Conservation (phyloP, 495 filamentous ascomycete genomes). For the Tricharina praecox region DNA sequence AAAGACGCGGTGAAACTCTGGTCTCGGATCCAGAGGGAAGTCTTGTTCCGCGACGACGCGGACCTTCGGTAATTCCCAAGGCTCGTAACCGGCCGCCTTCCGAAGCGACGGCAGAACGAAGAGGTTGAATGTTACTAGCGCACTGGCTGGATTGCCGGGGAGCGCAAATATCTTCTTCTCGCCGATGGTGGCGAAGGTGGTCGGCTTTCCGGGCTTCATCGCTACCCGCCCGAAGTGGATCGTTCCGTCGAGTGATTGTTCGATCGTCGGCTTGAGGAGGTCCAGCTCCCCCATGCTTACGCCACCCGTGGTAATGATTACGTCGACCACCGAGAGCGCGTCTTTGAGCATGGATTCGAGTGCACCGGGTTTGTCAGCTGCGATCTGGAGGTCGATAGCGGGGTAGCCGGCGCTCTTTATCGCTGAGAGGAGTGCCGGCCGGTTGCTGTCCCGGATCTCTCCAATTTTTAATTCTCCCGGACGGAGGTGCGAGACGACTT, state of each 20-base stretch:
- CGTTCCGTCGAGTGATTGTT: conserved; percentile 71
- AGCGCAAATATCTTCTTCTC: conserved; percentile 71
- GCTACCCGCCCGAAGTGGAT: conserved; percentile 93
- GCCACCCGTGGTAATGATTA: conserved; percentile 83
- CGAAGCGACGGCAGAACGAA: conserved; percentile 85
- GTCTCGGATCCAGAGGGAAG: conserved; percentile 54
- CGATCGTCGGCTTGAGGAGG: conserved; percentile 91
- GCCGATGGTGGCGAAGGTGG: conserved; percentile 78
- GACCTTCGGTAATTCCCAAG: conserved; percentile 52
- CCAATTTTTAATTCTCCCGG: conserved; percentile 48
- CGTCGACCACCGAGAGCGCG: conserved; percentile 55
- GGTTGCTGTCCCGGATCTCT: conserved; percentile 84
- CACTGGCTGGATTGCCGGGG: conserved; percentile 86
- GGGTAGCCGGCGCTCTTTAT: conserved; percentile 60
- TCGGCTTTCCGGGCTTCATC: conserved; percentile 97
- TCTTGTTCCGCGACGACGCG: conserved; percentile 55
- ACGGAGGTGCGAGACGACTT: conserved; percentile 64
- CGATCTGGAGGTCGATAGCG: conserved; percentile 74
- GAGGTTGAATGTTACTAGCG: conserved; percentile 79
- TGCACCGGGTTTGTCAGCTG: conserved; percentile 55
- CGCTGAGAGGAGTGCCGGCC: conserved; percentile 67
- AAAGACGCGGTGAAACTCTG: conserved; percentile 75
- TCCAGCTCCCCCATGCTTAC: conserved; percentile 98
- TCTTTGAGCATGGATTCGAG: conserved; percentile 60
- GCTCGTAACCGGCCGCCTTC: conserved; percentile 42